Base-by-base conservation (phyloP, 495 filamentous ascomycete species). In the Oidiodendron maius region DNA sequence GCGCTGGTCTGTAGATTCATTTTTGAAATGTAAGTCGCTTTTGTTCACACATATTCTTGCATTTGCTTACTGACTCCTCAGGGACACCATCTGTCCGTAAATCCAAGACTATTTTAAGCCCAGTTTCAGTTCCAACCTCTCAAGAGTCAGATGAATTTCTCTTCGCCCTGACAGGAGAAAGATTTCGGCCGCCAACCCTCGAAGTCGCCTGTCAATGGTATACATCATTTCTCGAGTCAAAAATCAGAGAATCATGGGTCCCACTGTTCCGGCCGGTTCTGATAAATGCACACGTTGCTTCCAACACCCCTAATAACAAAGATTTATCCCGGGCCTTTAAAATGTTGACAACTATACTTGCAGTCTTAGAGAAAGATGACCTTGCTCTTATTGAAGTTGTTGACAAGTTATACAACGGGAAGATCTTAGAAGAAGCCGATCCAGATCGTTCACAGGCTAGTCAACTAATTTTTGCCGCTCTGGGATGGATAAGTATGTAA, bases 401-500 rank as follows among this genome's bases (percentile, higher is more conserved):
- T 38, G 48, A 51, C 28, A 21, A 20, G 18, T 35, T 51, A 5
- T 51, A 44, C 23, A 51, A 45, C 32, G 21, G n/a, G 3, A 32
- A 24, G 5, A n/a, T 44, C 1, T 37, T 45, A 15, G 38, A 21
- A 20, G 36, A 49, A n/a, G 17, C 32, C 3, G 38, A 49, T 2
- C 12, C 40, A 32, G 40, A 51, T 4, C 40, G 48, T 8, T 17
- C 32, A 13, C 11, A 9, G 3, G 48, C 48, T 10, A 44, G 45
- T 10, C 48, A 51, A 17, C 15, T 51, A 20, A 41, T 45, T 4
- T 44, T 51, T 44, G 30, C 32, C 16, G 40, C 41, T 1, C 22
- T 51, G 17, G 48, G 48, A 28, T 45, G 26, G 48, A 51, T 51
- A 18, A 51, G 48, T 50, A 35, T 15, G 48, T 35, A 17, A 3